A percentile compares a stretch with the other conserved stretches of the same genome.
Evolutionary conservation across 2,329 filamentous ascomycete genomes (phyloP).

Genomic region (Hypoxylon rubiginosum): DNA sequence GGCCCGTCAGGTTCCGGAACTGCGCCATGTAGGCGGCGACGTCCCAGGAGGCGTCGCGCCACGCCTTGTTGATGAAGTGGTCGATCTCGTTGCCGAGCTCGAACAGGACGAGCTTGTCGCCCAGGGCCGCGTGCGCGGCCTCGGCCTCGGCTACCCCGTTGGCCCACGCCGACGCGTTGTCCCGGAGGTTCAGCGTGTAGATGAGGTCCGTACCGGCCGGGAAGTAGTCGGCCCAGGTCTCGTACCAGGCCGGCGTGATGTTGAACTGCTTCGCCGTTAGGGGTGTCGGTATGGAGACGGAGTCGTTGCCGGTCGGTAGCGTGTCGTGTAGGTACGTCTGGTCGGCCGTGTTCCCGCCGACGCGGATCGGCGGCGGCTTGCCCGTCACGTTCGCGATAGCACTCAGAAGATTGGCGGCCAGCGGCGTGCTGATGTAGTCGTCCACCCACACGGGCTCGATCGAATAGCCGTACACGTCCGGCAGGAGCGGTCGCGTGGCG

Average conservation of each 20-base stretch:
- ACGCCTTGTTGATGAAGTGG: conserved; percentile 54
- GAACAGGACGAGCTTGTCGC: conserved; percentile 48
- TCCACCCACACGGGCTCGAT: conserved; percentile 54
- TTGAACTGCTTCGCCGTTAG: conserved; percentile 47
- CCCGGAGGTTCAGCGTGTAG: conserved; percentile 53
- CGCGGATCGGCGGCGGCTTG: conserved; percentile 51
- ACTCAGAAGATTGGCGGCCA: conserved; percentile 47
- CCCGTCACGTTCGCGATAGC: conserved; percentile 49
- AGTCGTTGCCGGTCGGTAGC: conserved; percentile 48
- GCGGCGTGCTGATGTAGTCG: conserved; percentile 48
- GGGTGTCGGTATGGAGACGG: conserved; percentile 46
- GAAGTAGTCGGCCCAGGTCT: conserved; percentile 52
- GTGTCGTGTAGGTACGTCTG: conserved; percentile 50
- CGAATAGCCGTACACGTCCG: conserved; percentile 53
- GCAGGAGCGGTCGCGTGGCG: conserved; percentile 45
- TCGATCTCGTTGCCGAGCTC: conserved; percentile 57
- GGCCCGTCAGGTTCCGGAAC: conserved; percentile 51
- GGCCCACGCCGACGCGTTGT: conserved; percentile 50
- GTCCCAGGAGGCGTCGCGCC: conserved; percentile 51
- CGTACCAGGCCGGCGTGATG: conserved; percentile 53
- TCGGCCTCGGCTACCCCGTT: conserved; percentile 50
- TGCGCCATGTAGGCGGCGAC: conserved; percentile 51
- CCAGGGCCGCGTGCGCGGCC: conserved; percentile 49
- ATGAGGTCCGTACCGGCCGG: conserved; percentile 50
- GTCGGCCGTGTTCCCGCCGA: conserved; percentile 55